These are phyloP conservation scores for Quercus phellos DNA, from an alignment of 331 rosid species.

Conservation along the genomic window DNA sequence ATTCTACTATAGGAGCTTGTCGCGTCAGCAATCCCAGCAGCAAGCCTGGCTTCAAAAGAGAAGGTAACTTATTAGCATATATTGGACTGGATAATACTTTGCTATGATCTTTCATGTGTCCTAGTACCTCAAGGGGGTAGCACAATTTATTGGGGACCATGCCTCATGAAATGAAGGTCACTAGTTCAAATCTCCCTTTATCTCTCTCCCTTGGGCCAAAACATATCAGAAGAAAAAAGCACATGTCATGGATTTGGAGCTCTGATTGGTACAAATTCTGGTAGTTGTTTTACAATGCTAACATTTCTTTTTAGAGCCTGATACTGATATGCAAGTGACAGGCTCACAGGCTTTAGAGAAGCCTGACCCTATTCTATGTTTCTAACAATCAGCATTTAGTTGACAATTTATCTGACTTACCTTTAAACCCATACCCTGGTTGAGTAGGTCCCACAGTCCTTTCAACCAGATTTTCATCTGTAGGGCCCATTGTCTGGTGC, in stretches of 20 bases:
- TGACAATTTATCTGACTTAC: no score
- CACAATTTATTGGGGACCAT: no score
- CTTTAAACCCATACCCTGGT: no score
- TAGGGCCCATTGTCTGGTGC: no score
- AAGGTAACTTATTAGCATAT: conserved; percentile 43
- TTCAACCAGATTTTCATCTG: no score
- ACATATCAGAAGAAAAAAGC: no score
- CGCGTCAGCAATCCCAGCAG: conserved; percentile 97
- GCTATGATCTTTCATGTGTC: not conserved
- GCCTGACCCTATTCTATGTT: not conserved
- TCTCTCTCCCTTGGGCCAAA: no score
- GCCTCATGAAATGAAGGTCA: no score
- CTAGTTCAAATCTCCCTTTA: no score
- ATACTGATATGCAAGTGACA: not conserved
- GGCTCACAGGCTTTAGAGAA: not conserved
- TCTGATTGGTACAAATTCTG: not conserved
- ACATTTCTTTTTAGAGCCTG: not conserved
- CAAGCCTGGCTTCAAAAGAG: conserved; percentile 99
- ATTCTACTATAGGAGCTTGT: conserved; percentile 69
- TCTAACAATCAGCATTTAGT: no score
- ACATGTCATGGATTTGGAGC: not conserved
- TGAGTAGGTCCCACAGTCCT: no score
- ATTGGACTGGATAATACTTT: not conserved
- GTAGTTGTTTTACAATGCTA: not conserved
- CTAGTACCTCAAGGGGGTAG: not conserved